Conservation (phyloP, 2,329 filamentous ascomycete genomes). For the Cladosporium sp. region DNA sequence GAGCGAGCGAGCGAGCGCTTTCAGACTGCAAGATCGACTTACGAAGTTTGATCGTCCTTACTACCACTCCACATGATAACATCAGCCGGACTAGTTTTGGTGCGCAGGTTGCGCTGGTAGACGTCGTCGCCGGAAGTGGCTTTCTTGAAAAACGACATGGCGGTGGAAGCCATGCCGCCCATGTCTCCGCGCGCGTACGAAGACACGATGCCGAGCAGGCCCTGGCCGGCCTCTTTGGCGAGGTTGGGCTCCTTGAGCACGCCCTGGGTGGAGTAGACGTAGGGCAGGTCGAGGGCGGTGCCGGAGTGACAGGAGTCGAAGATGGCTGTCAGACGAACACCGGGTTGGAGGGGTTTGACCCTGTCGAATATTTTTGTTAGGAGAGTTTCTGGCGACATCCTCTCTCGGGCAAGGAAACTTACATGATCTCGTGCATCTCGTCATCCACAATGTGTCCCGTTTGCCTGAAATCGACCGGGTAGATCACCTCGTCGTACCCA, state of each 20-base stretch:
- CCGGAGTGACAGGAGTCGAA: conserved; percentile 81
- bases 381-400: too few relatives aligned
- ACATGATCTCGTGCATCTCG: conserved; percentile 73
- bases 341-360: conserved; percentile 71
- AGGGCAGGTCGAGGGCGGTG: conserved; percentile 71
- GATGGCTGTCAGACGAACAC: conserved; percentile 78
- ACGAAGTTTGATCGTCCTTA: conserved; percentile 93
- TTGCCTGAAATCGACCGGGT: conserved; percentile 75
- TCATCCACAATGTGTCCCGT: conserved; percentile 81
- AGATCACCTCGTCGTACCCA: conserved; percentile 79
- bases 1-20: too few relatives aligned
- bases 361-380: conserved; percentile 25
- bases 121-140: conserved; percentile 74
- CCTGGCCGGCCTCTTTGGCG: conserved; percentile 72
- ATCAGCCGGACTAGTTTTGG: conserved; percentile 90
- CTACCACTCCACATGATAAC: conserved; percentile 98
- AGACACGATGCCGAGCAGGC: conserved; percentile 66
- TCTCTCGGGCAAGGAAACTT: conserved; percentile 16
- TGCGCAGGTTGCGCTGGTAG: conserved; percentile 75
- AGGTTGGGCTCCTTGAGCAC: conserved; percentile 77
- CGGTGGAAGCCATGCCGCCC: conserved; percentile 70
- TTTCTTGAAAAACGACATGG: conserved; percentile 85
- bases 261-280: conserved; percentile 76
- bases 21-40: conserved; percentile 39
- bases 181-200: conserved; percentile 83